Evolutionary conservation across 805 yeast species (phyloP), one percentile per base, ranked within the genome.

Genomic region (Nakazawaea sp.): DNA sequence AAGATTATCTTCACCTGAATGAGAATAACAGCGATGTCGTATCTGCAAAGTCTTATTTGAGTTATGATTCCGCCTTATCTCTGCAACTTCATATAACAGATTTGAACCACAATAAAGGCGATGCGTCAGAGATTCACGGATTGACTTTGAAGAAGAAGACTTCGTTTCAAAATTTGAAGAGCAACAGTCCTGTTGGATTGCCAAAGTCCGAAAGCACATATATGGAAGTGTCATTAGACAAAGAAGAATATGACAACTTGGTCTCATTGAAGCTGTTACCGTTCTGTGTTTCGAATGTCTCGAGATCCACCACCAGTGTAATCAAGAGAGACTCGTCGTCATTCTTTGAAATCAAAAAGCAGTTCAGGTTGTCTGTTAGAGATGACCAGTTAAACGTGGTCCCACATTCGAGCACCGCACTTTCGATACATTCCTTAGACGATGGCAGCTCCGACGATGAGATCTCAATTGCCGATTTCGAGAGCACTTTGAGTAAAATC

Each of bases 11-110:
- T 21, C 24, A 62, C 74, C 1, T 48, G 60, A 27, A 11, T 17
- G 13, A 18, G 19, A 2, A 10, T 7, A 10, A 18, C 11, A 56
- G 52, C 41, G 64, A 58, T 38, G 46, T 61, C 36, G 62, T 60
- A 23, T 68, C 76, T 1, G 46, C 55, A 3, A 63, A 64, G 41
- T 78, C 83, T 1, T 77, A 75, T 46, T 45, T 76, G 33, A 72
- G 81, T 27, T 78, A 78, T 43, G 82, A 78, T 49, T 76, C 83
- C 1, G 71, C 69, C 1, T 58, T 70, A 30, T 72, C 81, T 5
- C 36, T 15, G 21, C 26, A 36, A 42, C 24, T 9, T n/a, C n/a
- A n/a, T n/a, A n/a, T n/a, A n/a, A n/a, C n/a, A n/a, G n/a, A n/a
- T n/a, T n/a, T n/a, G 12, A 27, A 34, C 11, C 18, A 19, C 5